Evolutionary conservation across 257 asterid species (phyloP).

Genomic region (Capsicum chinense): DNA sequence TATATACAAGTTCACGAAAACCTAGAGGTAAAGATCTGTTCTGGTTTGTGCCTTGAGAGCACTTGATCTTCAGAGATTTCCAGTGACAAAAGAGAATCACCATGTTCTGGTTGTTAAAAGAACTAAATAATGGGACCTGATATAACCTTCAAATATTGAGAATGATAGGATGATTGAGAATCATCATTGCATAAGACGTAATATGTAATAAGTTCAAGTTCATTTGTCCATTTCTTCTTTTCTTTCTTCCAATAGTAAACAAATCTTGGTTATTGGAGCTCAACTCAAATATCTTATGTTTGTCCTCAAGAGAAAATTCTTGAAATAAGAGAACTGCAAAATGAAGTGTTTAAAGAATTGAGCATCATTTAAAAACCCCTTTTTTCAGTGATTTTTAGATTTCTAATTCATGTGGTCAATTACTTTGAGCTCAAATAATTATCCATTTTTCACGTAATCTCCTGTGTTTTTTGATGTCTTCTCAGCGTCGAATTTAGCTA

Average conservation of each 20-base stretch:
- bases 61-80: neutral
- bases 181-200: neutral
- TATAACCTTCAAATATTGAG: neutral
- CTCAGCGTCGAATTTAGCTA: neutral
- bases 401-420: neutral
- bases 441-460: neutral
- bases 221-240: neutral
- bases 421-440: neutral
- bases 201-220: neutral
- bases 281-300: slow-evolving; percentile 21
- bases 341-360: neutral
- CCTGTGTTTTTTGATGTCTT: neutral
- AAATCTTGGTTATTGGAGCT: neutral
- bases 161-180: neutral
- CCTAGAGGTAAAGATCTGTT: neutral
- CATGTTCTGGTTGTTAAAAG: neutral
- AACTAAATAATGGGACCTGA: neutral
- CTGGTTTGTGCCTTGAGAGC: neutral
- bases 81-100: neutral
- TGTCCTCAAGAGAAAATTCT: neutral
- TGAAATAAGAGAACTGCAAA: neutral
- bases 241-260: neutral
- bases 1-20: neutral
- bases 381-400: neutral
- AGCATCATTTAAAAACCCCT: neutral